A percentile compares a stretch with the other conserved stretches of the same genome.
Conservation (phyloP, 2,329 filamentous ascomycete species). For the Decorospora gaudefroyi region DNA sequence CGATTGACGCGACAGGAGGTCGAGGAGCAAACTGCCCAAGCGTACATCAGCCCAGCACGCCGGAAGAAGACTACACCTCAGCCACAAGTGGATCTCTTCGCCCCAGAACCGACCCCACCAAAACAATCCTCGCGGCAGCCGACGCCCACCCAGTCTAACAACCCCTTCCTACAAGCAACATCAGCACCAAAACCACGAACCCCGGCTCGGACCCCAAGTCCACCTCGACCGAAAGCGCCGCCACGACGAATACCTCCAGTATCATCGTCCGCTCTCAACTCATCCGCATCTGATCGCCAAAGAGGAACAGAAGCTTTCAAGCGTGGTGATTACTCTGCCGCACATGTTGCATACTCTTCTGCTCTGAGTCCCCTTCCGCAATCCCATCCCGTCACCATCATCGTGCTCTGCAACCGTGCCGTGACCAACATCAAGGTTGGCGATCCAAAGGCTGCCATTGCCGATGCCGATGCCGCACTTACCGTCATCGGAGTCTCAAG, state of each 20-base stretch:
- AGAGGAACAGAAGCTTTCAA: slow-evolving; percentile 90
- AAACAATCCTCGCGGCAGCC: slow-evolving; percentile 37
- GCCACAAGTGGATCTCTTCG: slow-evolving; percentile 63
- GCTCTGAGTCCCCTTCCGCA: slow-evolving; percentile 75
- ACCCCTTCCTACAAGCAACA: slow-evolving; percentile 45
- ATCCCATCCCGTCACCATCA: slow-evolving; percentile 79
- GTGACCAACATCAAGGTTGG: slow-evolving; percentile 90
- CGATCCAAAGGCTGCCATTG: slow-evolving; percentile 83
- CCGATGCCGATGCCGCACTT: slow-evolving; percentile 81
- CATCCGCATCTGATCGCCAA: slow-evolving; percentile 76
- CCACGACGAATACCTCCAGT: slow-evolving; percentile 68
- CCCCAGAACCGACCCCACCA: slow-evolving; percentile 35
- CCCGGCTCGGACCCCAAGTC: slow-evolving; percentile 48
- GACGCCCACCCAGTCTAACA: slow-evolving; percentile 46
- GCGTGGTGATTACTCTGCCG: slow-evolving; percentile 85
- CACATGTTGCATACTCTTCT: slow-evolving; percentile 78
- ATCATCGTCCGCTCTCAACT: slow-evolving; percentile 69
- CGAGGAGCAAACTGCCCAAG: slow-evolving; percentile 80
- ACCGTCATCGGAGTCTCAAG: slow-evolving; percentile 76
- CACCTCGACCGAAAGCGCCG: slow-evolving; percentile 55
- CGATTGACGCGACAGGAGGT: slow-evolving; percentile 72
- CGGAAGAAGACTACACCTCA: slow-evolving; percentile 69
- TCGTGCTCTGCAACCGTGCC: slow-evolving; percentile 90
- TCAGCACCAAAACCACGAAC: slow-evolving; percentile 37
- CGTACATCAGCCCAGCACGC: slow-evolving; percentile 84